Evolutionary conservation across 768 basidiomycete genomes (phyloP), one percentile per base, ranked within the genome.

Genomic region (Mycena galericulata): DNA sequence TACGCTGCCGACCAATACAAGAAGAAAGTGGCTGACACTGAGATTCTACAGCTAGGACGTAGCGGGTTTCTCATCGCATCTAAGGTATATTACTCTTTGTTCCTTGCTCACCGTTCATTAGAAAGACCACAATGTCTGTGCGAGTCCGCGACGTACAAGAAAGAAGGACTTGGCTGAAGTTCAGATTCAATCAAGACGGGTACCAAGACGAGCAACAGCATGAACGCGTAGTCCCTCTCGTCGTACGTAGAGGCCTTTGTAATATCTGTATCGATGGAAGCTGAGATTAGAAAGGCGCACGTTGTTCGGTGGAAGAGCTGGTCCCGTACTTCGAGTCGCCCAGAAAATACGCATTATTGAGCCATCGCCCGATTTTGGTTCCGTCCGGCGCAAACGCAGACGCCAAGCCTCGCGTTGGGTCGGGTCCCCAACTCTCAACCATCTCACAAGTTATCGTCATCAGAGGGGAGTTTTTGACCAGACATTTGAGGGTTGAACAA

Each of bases 391-490:
- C 34, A 5, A 58, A 32, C 1, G 22, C 57, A 15, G 29, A 41
- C n/a, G n/a, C 1, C 46, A 26, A 34, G 58, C 58, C 36, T 47
- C 20, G 9, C 4, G n/a, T n/a, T n/a, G n/a, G n/a, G n/a, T n/a
- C n/a, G n/a, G n/a, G n/a, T n/a, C n/a, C n/a, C n/a, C n/a, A n/a
- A n/a, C n/a, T n/a, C n/a, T n/a, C 45, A 14, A 59, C 58, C 45
- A 59, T 59, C n/a, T 59, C 58, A 34, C 47, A 43, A 34, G 58
- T 59, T 14, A 59, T 30, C 12, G 17, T 59, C 14, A 47, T 9
- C 17, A 59, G 45, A 14, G 58, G 58, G 32, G 45, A 34, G 45
- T 59, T 46, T 15, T 36, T 47, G 1, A 47, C 17, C 24, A 59
- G 18, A 27, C 57, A 58, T 46, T 32, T 58, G n/a, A 5, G n/a